phyloP scores from a whole-genome alignment of 768 basidiomycete genomes.

The Gymnopilus junonius region DNA sequence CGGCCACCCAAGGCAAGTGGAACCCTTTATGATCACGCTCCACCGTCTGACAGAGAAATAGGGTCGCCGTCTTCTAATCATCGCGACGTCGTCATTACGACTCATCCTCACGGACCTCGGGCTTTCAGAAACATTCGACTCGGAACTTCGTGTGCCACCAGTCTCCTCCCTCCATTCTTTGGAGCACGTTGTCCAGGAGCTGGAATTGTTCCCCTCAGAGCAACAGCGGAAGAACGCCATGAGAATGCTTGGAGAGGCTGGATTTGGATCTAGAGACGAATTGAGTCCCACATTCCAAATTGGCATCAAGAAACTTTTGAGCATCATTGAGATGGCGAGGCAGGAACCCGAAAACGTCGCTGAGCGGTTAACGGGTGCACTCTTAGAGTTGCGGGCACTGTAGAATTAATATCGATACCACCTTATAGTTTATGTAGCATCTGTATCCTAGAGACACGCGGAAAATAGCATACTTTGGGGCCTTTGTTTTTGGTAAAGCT shows the following conservation, averaged over 20 bases:
- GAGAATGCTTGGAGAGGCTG: slow-evolving; percentile 71
- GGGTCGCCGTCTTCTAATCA: slow-evolving; percentile 90
- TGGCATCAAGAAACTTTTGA: slow-evolving; percentile 93
- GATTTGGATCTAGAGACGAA: slow-evolving; percentile 56
- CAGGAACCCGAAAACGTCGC: slow-evolving; percentile 90
- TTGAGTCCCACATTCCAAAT: slow-evolving; percentile 63
- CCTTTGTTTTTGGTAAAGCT: not conserved
- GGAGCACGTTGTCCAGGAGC: slow-evolving; percentile 78
- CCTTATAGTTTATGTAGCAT: not conserved
- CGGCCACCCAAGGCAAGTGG: slow-evolving; percentile 85
- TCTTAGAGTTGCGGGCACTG: slow-evolving; percentile 54
- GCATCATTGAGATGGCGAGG: slow-evolving; percentile 93
- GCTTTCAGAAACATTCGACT: slow-evolving; percentile 86
- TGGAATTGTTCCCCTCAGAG: slow-evolving; percentile 70
- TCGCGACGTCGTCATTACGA: slow-evolving; percentile 91
- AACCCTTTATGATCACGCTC: not conserved
- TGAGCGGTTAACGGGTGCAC: slow-evolving; percentile 64
- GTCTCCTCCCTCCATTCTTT: slow-evolving; percentile 73
- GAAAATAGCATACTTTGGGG: not conserved
- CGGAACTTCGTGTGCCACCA: slow-evolving; percentile 84
- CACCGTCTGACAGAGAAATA: slow-evolving; percentile 32
- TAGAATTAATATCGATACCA: not conserved
- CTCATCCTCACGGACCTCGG: slow-evolving; percentile 88
- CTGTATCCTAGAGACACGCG: not conserved
- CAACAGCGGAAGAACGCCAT: slow-evolving; percentile 64